Percentiles rank a stretch among this genome's conserved stretches.
These are phyloP conservation scores for Pythium brachiatum DNA, from an alignment of 352 stramenopile species.

Conservation along the genomic window DNA sequence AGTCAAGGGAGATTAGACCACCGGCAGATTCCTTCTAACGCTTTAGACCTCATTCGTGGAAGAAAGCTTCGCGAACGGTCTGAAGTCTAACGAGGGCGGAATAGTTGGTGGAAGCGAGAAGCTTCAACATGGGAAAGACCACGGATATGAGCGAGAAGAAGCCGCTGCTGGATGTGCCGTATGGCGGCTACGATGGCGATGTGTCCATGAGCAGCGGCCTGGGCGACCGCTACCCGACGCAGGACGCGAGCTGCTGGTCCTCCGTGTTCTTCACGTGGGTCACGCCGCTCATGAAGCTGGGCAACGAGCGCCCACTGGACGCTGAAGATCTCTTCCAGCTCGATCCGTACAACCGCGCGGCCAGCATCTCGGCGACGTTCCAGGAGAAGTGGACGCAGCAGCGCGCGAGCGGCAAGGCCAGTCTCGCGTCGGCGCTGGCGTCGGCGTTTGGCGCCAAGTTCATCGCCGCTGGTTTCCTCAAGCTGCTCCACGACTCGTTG, in stretches of 20 bases:
- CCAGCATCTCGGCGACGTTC: slow-evolving; percentile 45
- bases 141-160: slow-evolving; percentile 26
- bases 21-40: no score
- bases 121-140: slow-evolving; percentile 5
- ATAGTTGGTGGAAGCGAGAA: no score
- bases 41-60: background rate
- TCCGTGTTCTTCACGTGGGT: slow-evolving; percentile 88
- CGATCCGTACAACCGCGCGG: slow-evolving; percentile 66
- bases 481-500: slow-evolving; percentile 78
- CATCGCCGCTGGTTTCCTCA: slow-evolving; percentile 54
- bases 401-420: slow-evolving; percentile 17
- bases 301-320: slow-evolving; percentile 75
- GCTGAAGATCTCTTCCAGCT: slow-evolving; percentile 84
- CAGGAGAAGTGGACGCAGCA: slow-evolving; percentile 42
- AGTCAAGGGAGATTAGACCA: background rate
- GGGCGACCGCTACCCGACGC: slow-evolving; percentile 61
- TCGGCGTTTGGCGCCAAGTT: slow-evolving; percentile 47
- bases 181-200: slow-evolving; percentile 14
- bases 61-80: no score
- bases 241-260: slow-evolving; percentile 48
- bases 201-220: slow-evolving; percentile 26
- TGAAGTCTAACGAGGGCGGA: no score
- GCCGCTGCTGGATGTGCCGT: slow-evolving; percentile 30
- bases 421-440: slow-evolving; percentile 40
- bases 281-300: slow-evolving; percentile 82